Percentiles rank a stretch among this genome's conserved stretches.
These are phyloP conservation scores for Trametes sp. DNA, from an alignment of 1,284 basidiomycete genomes.

Conservation along the genomic window DNA sequence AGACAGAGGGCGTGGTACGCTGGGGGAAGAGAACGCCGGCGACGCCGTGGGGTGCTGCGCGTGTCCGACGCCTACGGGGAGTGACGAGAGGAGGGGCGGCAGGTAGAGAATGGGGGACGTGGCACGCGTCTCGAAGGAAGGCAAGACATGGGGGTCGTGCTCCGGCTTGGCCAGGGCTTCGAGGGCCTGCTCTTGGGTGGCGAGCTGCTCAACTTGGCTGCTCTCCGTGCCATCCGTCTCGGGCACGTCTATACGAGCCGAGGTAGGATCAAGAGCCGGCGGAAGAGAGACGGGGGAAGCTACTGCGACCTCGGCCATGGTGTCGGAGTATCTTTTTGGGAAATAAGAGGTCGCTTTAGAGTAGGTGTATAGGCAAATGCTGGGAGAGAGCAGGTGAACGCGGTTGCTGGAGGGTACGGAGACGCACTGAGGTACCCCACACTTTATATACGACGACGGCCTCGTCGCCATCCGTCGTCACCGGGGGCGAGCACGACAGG, in stretches of 20 bases:
- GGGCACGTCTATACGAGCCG: neutral
- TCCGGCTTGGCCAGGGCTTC: constrained; percentile 9
- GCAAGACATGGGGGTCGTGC: constrained; percentile 68
- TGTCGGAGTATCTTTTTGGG: neutral
- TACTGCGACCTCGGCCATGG: constrained; percentile 32
- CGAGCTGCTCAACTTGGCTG: constrained; percentile 6
- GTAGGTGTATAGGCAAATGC: neutral
- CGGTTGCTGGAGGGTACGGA: neutral
- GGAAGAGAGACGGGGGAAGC: constrained; percentile 14
- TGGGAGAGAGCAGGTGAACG: neutral
- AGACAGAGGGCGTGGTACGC: constrained; percentile 52
- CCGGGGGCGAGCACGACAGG: constrained; percentile 17
- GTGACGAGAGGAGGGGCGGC: constrained; percentile 80
- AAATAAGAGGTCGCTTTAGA: neutral
- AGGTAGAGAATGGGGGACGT: constrained; percentile 72
- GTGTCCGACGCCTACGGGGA: constrained; percentile 51
- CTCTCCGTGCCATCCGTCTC: neutral
- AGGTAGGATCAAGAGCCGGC: constrained; percentile 4
- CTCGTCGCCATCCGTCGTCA: constrained; percentile 21
- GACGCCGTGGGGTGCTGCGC: constrained; percentile 33
- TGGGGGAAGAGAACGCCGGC: constrained; percentile 34
- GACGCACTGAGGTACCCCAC: neutral
- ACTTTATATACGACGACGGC: constrained; percentile 14
- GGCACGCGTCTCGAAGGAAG: constrained; percentile 54
- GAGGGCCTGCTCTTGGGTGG: constrained; percentile 16